Percentiles rank a stretch among this genome's conserved stretches.
phyloP scores from a whole-genome alignment of 2,329 filamentous ascomycete genomes.

The Westerdykella sp. region DNA sequence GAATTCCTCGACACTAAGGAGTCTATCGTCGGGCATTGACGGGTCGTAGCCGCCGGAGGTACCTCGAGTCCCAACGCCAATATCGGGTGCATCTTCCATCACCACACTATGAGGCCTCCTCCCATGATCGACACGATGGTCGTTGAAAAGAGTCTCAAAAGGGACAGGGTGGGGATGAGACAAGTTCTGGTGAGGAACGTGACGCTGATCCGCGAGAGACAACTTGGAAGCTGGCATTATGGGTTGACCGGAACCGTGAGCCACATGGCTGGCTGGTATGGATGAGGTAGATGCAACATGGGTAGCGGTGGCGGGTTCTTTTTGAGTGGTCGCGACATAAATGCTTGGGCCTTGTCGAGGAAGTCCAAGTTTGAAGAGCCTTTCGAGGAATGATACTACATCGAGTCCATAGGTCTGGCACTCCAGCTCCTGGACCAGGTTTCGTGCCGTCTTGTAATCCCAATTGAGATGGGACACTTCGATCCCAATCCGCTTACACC shows the following conservation, averaged over 20 bases:
- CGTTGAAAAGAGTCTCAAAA: no score
- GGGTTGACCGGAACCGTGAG: background rate
- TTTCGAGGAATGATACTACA: conserved; percentile 4
- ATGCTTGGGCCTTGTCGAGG: background rate
- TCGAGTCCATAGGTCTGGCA: conserved; percentile 1
- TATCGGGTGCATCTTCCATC: conserved; percentile 1
- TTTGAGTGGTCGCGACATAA: background rate
- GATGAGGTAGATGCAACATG: background rate
- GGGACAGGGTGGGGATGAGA: background rate
- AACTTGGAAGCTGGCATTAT: no score
- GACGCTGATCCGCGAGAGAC: no score
- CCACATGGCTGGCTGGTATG: background rate
- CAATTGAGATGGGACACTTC: conserved; percentile 2
- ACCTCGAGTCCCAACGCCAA: background rate
- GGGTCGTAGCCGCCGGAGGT: background rate
- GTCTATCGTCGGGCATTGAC: background rate
- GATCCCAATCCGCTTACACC: conserved; percentile 3
- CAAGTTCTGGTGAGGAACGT: background rate
- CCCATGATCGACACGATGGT: no score
- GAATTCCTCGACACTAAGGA: background rate
- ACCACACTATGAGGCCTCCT: background rate
- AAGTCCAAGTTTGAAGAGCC: conserved; percentile 4
- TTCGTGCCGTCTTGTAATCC: conserved; percentile 3
- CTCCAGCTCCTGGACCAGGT: conserved; percentile 7
- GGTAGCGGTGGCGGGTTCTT: no score